Conservation (phyloP, 2,329 filamentous ascomycete genomes). For the Fusarium caatingaense region DNA sequence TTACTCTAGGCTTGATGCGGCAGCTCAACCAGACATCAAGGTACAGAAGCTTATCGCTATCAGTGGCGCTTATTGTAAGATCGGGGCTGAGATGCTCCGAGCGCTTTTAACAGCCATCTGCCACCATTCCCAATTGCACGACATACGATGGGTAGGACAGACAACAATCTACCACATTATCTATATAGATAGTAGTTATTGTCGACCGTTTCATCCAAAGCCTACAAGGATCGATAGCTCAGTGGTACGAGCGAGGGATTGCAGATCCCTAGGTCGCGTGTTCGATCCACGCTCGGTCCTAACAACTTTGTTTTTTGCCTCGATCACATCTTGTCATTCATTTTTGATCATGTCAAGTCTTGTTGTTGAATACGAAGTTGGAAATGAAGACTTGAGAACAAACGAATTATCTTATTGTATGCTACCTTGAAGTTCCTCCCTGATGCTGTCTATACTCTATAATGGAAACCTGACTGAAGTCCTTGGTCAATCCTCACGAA, state of each 20-base stretch:
- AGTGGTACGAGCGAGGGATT: conserved; percentile 42
- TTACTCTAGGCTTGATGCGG: conserved; percentile 25
- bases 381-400: background rate
- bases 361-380: background rate
- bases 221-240: conserved; percentile 35
- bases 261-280: conserved; percentile 43
- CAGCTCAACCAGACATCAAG: conserved; percentile 4
- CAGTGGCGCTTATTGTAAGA: background rate
- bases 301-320: background rate
- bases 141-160: background rate
- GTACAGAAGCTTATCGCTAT: background rate
- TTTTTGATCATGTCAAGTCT: background rate
- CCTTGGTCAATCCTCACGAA: background rate
- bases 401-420: background rate
- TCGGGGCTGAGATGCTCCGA: background rate
- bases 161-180: accelerated
- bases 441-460: background rate
- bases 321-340: background rate
- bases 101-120: background rate
- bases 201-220: accelerated
- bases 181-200: accelerated
- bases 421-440: background rate
- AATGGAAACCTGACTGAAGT: background rate
- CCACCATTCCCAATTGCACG: background rate
- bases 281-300: conserved; percentile 42